Evolutionary conservation across 257 asterid species (phyloP), one percentile per base, ranked within the genome.

Genomic region (Anisodus acutangulus): DNA sequence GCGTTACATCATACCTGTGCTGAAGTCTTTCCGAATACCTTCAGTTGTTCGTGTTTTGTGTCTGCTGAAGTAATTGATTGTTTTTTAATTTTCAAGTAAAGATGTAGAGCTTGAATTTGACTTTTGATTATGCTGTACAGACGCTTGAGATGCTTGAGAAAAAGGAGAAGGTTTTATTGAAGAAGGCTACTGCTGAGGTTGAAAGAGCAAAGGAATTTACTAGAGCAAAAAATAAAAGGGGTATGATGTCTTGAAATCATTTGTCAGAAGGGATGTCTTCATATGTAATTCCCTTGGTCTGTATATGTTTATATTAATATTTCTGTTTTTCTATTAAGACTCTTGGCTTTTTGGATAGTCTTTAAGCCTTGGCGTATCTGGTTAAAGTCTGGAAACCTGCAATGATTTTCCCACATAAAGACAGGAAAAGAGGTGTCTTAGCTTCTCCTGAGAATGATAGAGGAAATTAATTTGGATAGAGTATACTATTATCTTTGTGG

Each of bases 61-160:
- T 53, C 63, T 31, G 49, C 37, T 31, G 31, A 26, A 78, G 47
- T 51, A 26, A 11, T 74, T 74, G 49, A 41, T 54, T 26, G 64
- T 53, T 6, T 12, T 12, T 51, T 6, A 6, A 22, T 31, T 78
- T 53, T 53, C 82, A 78, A 78, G 82, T 26, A 12, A 26, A 13
- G 26, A 2, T 13, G 6, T 26, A 51, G 13, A 51, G 47, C 49
- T 26, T 78, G 15, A 53, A 41, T 78, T 78, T 78, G 26, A 26
- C 62, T 6, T 78, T 85, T 63, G 68, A 81, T 55, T 54, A 59
- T 85, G 82, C 70, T 76, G 6, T 82, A 88, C 89, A 92, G 97
- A 91, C 97, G 78, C 97, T 93, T 82, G 97, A 91, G 83, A 92
- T 93, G 97, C 89, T 92, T 54, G 97, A 92, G 97, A 91, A 92